Evolutionary conservation across 805 yeast species (phyloP).

Genomic region (Monosporozyma aquatica): DNA sequence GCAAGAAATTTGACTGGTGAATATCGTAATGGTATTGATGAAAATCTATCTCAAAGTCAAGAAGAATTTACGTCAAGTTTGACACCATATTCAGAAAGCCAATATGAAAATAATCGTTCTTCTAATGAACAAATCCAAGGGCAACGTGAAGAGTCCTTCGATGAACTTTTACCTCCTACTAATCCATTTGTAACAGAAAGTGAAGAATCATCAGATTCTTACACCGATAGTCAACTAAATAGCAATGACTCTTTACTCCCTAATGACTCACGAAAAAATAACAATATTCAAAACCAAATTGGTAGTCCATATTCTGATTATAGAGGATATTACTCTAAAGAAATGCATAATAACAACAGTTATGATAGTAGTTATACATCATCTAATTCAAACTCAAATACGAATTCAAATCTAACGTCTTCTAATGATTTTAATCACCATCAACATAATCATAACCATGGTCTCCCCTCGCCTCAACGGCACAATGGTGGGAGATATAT

Average conservation of each 20-base stretch:
- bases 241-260: constrained; percentile 1
- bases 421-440: constrained; percentile 3
- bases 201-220: background rate
- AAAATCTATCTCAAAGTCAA: background rate
- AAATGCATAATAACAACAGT: constrained; percentile 5
- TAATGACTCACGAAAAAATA: background rate
- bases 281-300: background rate
- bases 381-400: constrained; percentile 4
- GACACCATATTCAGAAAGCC: background rate
- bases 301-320: constrained; percentile 11
- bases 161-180: constrained; percentile 2
- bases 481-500: background rate
- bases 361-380: constrained; percentile 4
- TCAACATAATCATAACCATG: too few species aligned
- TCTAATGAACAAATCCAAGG: background rate
- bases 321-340: constrained; percentile 27
- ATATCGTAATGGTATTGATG: background rate
- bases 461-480: background rate
- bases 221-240: background rate
- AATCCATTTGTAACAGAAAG: constrained; percentile 3
- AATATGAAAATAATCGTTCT: background rate
- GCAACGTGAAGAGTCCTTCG: background rate
- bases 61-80: background rate
- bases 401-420: too few species aligned
- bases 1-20: constrained; percentile 9